Evolutionary conservation across 345 rosid genomes (phyloP).

Genomic region (Citrus trifoliata): DNA sequence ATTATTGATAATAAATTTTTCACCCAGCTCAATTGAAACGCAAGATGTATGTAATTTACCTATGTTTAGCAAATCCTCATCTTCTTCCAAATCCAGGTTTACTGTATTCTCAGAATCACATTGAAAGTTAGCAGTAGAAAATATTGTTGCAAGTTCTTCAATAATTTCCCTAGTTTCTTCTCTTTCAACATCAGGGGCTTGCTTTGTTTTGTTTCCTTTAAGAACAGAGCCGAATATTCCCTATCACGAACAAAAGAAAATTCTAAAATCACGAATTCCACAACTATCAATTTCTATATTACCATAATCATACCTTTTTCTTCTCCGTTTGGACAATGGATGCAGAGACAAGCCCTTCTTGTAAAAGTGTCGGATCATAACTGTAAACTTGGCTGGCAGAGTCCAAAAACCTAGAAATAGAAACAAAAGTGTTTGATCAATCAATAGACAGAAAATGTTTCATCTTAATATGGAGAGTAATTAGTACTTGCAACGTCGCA

Average conservation of each 20-base stretch:
- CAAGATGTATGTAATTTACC: slow-evolving; percentile 33
- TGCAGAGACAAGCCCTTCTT: slow-evolving; percentile 33
- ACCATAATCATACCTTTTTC: slow-evolving; percentile 47
- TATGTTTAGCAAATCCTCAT: slow-evolving; percentile 53
- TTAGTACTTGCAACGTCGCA: neutral
- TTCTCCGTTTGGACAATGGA: slow-evolving; percentile 55
- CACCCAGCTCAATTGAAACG: neutral
- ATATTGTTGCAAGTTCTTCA: slow-evolving; percentile 55
- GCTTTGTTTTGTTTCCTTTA: slow-evolving; percentile 60
- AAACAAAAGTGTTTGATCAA: neutral
- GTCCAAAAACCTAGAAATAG: slow-evolving; percentile 50
- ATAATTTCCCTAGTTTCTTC: slow-evolving; percentile 65
- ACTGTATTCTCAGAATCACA: slow-evolving; percentile 28
- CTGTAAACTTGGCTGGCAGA: slow-evolving; percentile 52
- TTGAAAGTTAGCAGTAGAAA: slow-evolving; percentile 59
- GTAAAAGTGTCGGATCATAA: slow-evolving; percentile 35
- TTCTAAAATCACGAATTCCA: slow-evolving; percentile 1
- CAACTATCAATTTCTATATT: neutral
- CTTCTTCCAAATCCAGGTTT: slow-evolving; percentile 28
- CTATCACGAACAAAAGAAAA: slow-evolving; percentile 27
- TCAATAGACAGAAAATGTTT: neutral
- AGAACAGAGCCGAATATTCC: slow-evolving; percentile 87
- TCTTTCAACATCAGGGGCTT: slow-evolving; percentile 42
- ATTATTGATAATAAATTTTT: neutral
- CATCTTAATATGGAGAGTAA: neutral